Evolutionary conservation across 805 yeast genomes (phyloP), one percentile per base, ranked within the genome.

Genomic region (Candida chauliodis): DNA sequence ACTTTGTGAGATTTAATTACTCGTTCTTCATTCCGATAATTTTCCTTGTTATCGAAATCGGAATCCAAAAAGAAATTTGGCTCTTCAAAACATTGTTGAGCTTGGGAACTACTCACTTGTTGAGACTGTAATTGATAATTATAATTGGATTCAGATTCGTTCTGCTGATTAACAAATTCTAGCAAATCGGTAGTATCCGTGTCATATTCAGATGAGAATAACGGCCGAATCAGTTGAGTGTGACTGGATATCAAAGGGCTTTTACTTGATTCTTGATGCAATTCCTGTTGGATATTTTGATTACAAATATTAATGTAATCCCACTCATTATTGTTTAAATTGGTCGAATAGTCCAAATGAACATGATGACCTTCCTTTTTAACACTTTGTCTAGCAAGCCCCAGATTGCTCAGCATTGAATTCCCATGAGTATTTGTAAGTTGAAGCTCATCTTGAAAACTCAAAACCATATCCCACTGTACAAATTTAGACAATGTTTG

Each of bases 161-260:
- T 11, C 18, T 14, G 23, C 9, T 32, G 31, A 15, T 39, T 36
- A 8, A 34, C 30, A 32, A 34, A 35, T 4, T 23, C 32, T 8
- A 39, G 14, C 26, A 41, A 28, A 14, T 41, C 44, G 10, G 44
- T 41, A 2, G 35, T 37, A 23, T 37, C 36, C 7, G 44, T 37
- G 15, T 37, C 41, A 35, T 37, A 41, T 18, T 41, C 44, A 1
- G 38, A 16, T 8, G 44, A 34, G 30, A 41, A 37, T 9, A 37
- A 41, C 9, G 38, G 38, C 25, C 41, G 20, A n/a, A 37, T 22
- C 44, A 41, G 44, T 13, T 41, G 41, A 3, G 30, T 26, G 5
- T 41, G 38, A 25, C 26, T 37, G 14, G 44, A 41, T 14, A 37
- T 28, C 2, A 35, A 37, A 5, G 44, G 37, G 10, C 37, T 32